A percentile compares a stretch with the other conserved stretches of the same genome.
Evolutionary conservation across 2,329 filamentous ascomycete genomes (phyloP).

Genomic region (Nothopassalora personata): DNA sequence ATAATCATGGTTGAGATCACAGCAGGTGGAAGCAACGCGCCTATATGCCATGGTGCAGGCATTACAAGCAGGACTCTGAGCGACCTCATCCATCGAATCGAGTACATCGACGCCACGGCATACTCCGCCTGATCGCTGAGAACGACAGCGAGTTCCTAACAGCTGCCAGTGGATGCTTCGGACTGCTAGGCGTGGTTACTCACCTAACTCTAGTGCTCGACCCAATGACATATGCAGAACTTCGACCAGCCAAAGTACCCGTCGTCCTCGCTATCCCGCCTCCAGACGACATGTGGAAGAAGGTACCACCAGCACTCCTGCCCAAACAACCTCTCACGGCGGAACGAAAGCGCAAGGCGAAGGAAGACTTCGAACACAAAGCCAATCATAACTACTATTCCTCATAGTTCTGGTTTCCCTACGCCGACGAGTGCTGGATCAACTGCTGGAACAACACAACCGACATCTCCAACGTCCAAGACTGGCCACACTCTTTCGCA

Average conservation of each 20-base stretch:
- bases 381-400: conserved; percentile 42
- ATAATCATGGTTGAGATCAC: conserved; percentile 14
- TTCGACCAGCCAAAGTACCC: conserved; percentile 42
- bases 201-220: conserved; percentile 47
- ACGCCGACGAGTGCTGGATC: conserved; percentile 42
- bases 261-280: conserved; percentile 43
- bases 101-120: conserved; percentile 12
- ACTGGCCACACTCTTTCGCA: conserved; percentile 33
- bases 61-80: conserved; percentile 8
- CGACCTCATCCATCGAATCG: conserved; percentile 10
- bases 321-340: conserved; percentile 22
- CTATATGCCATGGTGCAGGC: conserved; percentile 13
- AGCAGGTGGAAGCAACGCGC: conserved; percentile 9
- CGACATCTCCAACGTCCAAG: conserved; percentile 30
- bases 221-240: conserved; percentile 45
- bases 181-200: conserved; percentile 46
- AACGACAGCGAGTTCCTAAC: conserved; percentile 5
- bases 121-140: conserved; percentile 7
- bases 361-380: conserved; percentile 36
- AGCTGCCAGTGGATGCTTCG: conserved; percentile 35
- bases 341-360: conserved; percentile 33
- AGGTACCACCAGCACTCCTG: conserved; percentile 34
- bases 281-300: conserved; percentile 9
- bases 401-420: conserved; percentile 51
- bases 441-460: conserved; percentile 43